Base-by-base conservation (phyloP, 75 land plant genomes). In the Ceratopteris richardii region DNA sequence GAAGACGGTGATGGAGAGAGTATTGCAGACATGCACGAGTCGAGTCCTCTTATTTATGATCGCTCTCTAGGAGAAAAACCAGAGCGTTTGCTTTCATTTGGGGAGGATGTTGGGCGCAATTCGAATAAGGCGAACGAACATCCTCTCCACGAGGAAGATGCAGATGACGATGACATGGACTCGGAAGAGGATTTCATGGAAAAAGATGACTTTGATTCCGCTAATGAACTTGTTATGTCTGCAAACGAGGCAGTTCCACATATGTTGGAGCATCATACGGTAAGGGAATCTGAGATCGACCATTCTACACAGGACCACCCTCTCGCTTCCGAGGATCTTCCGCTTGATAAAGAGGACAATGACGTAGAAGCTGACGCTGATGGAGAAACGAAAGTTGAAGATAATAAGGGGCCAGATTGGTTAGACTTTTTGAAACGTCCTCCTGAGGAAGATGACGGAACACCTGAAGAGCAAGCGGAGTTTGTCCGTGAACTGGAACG, bases 401-500 rank as follows among this genome's bases (percentile, higher is more conserved):
- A 64, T 24, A 9, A 33, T 33, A 9, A 3, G 3, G 7, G 9
- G 37, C 37, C 37, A 33, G 74, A 65, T 22, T 31, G 47, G 30
- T 22, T 57, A 39, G 48, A 46, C 18, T 53, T 50, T 10, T 51
- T 57, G 54, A 50, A 19, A 39, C 24, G 51, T 20, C 50, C 61
- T 30, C 58, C 22, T 21, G 74, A 65, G 0, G 76, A 67, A 39
- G 94, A 80, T 37, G 79, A 90, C 20, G 97, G 82, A 13, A 72
- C 80, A 21, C 69, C 58, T 27, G 93, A 87, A 24, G 85, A 87
- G 66, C 87, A 76, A 56, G 66, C 75, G 4, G 75, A 64, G 24
- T 90, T 90, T 65, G 78, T 81, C 47, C 73, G 51, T 66, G 88
- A 81, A 53, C 62, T 90, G 44, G 93, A 90, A 56, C 67, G 47